Conservation (phyloP, 495 filamentous ascomycete species). For the Neurospora pannonica region DNA sequence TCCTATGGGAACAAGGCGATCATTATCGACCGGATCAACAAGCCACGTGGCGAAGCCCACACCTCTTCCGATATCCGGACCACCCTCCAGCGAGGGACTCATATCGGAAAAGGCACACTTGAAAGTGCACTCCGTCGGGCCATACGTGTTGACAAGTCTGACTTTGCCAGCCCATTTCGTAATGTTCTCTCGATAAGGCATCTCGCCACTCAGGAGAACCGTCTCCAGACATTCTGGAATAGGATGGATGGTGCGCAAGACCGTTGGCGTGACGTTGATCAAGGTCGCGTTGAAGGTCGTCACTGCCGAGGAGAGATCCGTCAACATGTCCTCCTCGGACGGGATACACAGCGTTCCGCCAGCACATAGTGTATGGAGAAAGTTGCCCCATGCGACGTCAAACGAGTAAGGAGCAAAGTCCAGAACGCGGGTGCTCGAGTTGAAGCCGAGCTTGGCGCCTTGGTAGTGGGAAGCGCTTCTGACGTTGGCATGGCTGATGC, state of each 20-base stretch:
- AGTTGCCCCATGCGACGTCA: conserved; percentile 46
- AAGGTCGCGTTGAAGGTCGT: background rate
- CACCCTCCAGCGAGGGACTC: background rate
- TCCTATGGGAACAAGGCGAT: conserved; percentile 55
- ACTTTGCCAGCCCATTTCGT: conserved; percentile 10
- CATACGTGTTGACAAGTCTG: conserved; percentile 27
- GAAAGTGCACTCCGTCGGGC: conserved; percentile 20
- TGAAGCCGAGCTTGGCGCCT: background rate
- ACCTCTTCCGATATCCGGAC: background rate
- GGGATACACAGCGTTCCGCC: conserved; percentile 28
- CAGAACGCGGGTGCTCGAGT: conserved; percentile 29
- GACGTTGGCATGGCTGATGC: background rate
- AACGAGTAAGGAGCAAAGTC: conserved; percentile 55
- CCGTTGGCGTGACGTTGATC: conserved; percentile 38
- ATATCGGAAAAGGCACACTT: background rate
- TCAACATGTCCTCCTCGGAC: conserved; percentile 18
- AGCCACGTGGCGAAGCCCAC: conserved; percentile 27
- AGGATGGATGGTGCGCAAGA: conserved; percentile 28
- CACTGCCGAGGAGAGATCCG: conserved; percentile 12
- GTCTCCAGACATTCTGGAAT: background rate
- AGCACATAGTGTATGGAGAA: conserved; percentile 43
- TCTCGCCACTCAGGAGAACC: conserved; percentile 30
- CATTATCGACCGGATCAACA: conserved; percentile 48
- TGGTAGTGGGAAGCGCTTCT: background rate
- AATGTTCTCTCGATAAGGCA: conserved; percentile 9